Base-by-base conservation (phyloP, 139 green algal genomes). In the Nannochloris sp. region DNA sequence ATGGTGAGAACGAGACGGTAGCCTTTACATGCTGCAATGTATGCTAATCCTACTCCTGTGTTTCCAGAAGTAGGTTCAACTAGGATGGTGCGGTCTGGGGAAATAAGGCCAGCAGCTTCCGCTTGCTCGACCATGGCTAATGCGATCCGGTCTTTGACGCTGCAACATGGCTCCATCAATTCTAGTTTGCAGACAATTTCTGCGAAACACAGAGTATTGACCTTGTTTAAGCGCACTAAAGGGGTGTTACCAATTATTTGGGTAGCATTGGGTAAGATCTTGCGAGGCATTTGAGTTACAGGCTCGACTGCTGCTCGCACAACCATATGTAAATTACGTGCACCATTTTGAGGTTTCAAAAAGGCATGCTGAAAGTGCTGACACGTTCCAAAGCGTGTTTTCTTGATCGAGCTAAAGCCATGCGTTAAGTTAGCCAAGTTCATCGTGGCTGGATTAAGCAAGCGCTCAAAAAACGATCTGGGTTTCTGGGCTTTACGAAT, bases 1-100 rank as follows among this genome's bases (percentile, higher is more conserved):
- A 99, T 98, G 39, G 94, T 98, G 12, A 99, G 81, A 27, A 96
- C 12, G 34, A 95, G 79, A 70, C 89, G 86, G 86, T 98, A 98
- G 55, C 93, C 93, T 60, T 85, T 89, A n/a, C 86, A 83, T 3
- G 93, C 89, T 6, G 92, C 92, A 14, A 97, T 87, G 67, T 93
- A 98, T 2, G 93, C 93, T 25, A 73, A 37, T 3, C 89, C 92
- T 54, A 97, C 95, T 12, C 83, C 85, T 5, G 91, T 97, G 75
- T 97, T 97, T 61, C 91, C 91, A 8, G 71, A 89, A 32, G 92
- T 99, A 4, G 93, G 91, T 69, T 96, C 89, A 34, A 91, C 85
- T 74, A 94, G 75, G 14, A 75, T 77, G 6, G 85, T 94, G 3
- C 64, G 71, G 44, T 80, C 88, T 1, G 92, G 89, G 0, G 69